Base-by-base conservation (phyloP, 2,329 filamentous ascomycete genomes). In the Fusarium tupiense region DNA sequence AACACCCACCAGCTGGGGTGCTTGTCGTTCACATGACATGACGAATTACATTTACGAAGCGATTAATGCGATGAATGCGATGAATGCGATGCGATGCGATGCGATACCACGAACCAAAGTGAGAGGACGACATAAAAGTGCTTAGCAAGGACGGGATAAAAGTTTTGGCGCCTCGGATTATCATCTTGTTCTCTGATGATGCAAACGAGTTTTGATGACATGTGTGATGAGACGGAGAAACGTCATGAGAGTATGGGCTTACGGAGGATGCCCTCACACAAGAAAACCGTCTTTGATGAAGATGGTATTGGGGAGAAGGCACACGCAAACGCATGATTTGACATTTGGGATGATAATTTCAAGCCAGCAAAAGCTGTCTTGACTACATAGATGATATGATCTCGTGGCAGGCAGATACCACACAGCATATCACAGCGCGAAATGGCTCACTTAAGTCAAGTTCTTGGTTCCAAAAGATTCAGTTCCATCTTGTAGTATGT, bases 401-500 rank as follows among this genome's bases (percentile, higher is more conserved):
- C 53, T 40, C 56, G 54, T 64, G 59, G 54, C 47, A 62, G 50
- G 44, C 16, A 66, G 46, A 67, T 24, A 60, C 57, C 56, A 61
- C 49, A 63, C 59, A 67, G 35, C n/a, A 46, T 37, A 37, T 43
- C 38, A 52, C 41, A 57, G 56, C 62, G 54, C 38, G n/a, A 44
- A 31, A 44, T 22, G 52, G 38, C 61, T 17, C 31, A 61, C 8
- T n/a, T 29, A 14, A 40, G 20, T 29, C 20, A 56, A 22, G 31
- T 54, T n/a, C 10, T 49, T 64, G 73, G 67, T 72, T 76, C 69
- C 69, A 76, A 74, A 77, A 78, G 71, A 65, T 76, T 77, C 73
- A 61, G 76, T 71, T 75, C 78, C 71, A 78, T 77, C 76, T 77
- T 62, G 52, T 58, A 66, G 69, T 61, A 75, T 62, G 67, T 79